Base-by-base conservation (phyloP, 176 grass and related monocot genomes). In the Tillandsia fasciculata region DNA sequence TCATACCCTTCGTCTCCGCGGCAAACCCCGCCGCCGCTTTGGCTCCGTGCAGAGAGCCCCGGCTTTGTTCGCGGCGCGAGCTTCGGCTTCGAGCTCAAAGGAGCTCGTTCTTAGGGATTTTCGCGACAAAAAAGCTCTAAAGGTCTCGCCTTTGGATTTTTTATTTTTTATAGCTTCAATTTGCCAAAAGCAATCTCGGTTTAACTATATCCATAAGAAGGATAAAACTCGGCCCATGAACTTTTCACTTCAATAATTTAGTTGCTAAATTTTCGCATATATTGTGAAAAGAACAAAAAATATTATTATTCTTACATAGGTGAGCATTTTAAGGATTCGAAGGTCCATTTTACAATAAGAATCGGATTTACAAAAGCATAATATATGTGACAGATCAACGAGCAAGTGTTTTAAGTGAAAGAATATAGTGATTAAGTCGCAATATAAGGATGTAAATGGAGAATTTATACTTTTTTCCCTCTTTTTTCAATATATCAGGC, bases 61-160 rank as follows among this genome's bases (percentile, higher is more conserved):
- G 47, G 42, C 87, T 63, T 69, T 80, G n/a, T 81, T 87, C 53
- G 28, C 71, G 49, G 83, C 87, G 69, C 81, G 81, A 11, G 92
- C 83, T 12, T 86, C 91, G 11, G 72, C 64, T 57, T 76, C 77
- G 2, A 52, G 57, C 70, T 78, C 79, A 47, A 96, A 84, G 86
- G 86, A 87, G 22, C 52, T 72, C 50, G 79, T 96, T 9, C 86
- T 96, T 28, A 75, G 23, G 68, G 79, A 81, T 56, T 96, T 96
- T 76, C 69, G 74, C 3, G 76, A 89, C 64, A 89, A 67, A 49
- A 88, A 48, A 54, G 92, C 88, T 68, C 81, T 96, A 29, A 96
- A 96, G 92, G 92, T 96, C 68, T 76, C 51, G 53, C 66, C 53
- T 7, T 22, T 64, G 70, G 1, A 11, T 17, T 67, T 42, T 52